Evolutionary conservation across 148 eudicot genomes (phyloP), one percentile per base, ranked within the genome.

Genomic region (Camellia granthamiana): DNA sequence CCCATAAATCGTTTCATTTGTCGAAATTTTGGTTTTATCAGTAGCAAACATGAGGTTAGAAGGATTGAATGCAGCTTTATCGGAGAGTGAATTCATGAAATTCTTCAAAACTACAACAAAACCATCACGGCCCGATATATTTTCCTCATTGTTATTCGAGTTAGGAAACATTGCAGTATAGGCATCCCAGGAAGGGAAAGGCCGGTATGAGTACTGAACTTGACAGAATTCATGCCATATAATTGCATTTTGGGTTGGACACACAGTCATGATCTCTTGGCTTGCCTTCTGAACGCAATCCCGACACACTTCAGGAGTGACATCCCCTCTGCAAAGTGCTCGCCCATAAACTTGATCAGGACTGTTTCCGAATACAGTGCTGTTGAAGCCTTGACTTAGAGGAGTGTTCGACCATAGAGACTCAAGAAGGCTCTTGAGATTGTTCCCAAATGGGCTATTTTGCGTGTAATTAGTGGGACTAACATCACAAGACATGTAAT

Each of bases 241-340:
- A 13, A 69, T 79, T 11, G 80, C 84, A 12, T 79, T 73, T 21
- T 79, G 11, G 14, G 77, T 79, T 54, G 41, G 58, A 61, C 87
- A 85, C 49, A 58, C 23, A 3, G 42, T 8, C 19, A 74, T 38
- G 59, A 81, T 79, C 54, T 74, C 69, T 16, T 41, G 69, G 67
- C 69, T 71, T 14, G 78, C 87, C 4, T 70, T 63, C 41, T 19
- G 54, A 38, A 85, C 64, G 60, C 87, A 85, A 12, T 47, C 11
- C 30, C 69, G n/a, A 70, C 87, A 85, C 18, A 62, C 74, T 8
- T 49, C 44, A 14, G 78, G 67, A 0, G 47, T 64, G 21, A 85
- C 77, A 64, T 85, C 84, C 59, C 87, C 87, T 21, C 84, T 75
- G 23, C 87, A 85, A 44, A 85, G 80, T 10, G 87, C 82, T 54